Evolutionary conservation across 192 early-diverging fungal species (phyloP), one percentile per base, ranked within the genome.

Genomic region (Borealophlyctis nickersoniae): DNA sequence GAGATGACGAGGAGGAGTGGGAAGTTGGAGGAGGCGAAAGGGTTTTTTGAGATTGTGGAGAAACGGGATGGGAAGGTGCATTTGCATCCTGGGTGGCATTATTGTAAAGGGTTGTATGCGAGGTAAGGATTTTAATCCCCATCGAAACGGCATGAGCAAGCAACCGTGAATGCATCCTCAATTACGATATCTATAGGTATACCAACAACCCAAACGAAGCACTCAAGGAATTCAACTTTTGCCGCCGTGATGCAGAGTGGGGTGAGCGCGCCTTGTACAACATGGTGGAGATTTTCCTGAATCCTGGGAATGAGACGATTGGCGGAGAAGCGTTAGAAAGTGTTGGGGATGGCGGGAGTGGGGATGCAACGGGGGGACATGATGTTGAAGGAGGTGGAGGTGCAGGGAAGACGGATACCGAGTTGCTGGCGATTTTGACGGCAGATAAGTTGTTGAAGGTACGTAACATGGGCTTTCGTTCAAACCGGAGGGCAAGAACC

Each of bases 231-330:
- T 82, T 84, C 70, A 73, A 76, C 35, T 63, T 61, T 34, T 76
- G 68, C 13, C 62, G 79, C 33, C 50, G 63, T 5, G 82, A 84
- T 63, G 49, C 66, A 13, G 73, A 70, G 45, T 84, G 73, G 74
- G 80, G 80, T 13, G 70, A 69, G 39, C 62, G 67, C 32, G 62
- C 79, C 0, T 51, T 79, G 0, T 61, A 67, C 36, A 60, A 84
- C 63, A 77, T 84, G 76, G 76, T 84, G 26, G 79, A 82, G 60
- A 76, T 84, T 28, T 82, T 80, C 36, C 67, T 84, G 35, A 84
- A 84, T 65, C 82, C 82, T 16, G 79, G 73, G 49, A 78, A 84
- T 45, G 78, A 84, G 28, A 77, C 76, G 0, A 33, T 80, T 19
- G 82, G 82, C 0, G 82, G 80, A 0, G 80, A 82, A 27, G 82